Conservation (phyloP, 805 yeast species). For the Peterozyma xylosa region DNA sequence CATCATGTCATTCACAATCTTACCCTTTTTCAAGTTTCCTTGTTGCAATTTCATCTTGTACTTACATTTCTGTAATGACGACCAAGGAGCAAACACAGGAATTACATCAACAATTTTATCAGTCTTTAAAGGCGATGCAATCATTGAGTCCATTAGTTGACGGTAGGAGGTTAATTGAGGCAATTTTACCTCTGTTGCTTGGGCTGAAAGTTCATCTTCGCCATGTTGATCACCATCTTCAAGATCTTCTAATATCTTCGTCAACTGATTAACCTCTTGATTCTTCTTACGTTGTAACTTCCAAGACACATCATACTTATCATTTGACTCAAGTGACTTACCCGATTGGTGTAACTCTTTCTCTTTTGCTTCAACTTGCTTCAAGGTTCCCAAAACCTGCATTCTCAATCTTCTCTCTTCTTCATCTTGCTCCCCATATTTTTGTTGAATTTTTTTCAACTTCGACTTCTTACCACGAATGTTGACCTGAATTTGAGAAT, state of each 20-base stretch:
- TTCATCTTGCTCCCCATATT: constrained; percentile 89
- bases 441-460: constrained; percentile 70
- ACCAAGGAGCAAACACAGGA: constrained; percentile 94
- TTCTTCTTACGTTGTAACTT: constrained; percentile 14
- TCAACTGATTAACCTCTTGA: constrained; percentile 21
- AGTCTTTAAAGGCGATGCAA: constrained; percentile 33
- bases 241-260: constrained; percentile 22
- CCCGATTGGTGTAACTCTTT: constrained; percentile 5
- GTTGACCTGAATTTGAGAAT: constrained; percentile 24
- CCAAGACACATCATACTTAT: background rate
- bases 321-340: background rate
- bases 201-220: constrained; percentile 9
- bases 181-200: constrained; percentile 28
- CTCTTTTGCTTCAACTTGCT: constrained; percentile 32
- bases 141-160: constrained; percentile 20
- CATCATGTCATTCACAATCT: constrained; percentile 65
- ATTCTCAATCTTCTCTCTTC: constrained; percentile 71
- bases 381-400: constrained; percentile 80
- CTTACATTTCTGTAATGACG: constrained; percentile 61
- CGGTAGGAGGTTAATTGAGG: constrained; percentile 19
- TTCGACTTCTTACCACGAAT: constrained; percentile 85
- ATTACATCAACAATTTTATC: constrained; percentile 59
- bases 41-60: constrained; percentile 83
- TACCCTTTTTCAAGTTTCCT: constrained; percentile 78
- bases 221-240: constrained; percentile 12